Evolutionary conservation across 257 asterid genomes (phyloP).

Genomic region (Solanum piurae): DNA sequence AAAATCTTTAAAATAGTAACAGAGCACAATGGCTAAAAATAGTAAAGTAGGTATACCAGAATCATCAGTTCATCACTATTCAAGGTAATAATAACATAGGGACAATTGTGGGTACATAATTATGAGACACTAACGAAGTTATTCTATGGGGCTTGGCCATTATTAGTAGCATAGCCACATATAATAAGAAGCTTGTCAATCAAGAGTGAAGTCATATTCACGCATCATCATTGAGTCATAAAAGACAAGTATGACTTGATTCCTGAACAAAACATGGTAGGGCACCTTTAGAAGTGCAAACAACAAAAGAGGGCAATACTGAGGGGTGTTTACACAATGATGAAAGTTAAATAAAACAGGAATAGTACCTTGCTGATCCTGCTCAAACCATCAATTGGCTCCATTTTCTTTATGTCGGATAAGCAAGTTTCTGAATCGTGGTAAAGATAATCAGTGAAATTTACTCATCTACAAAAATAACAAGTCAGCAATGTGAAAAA

Average conservation of each 20-base stretch:
- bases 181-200: not conserved
- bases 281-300: not conserved
- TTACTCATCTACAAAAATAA: not conserved
- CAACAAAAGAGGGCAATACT: not conserved
- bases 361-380: conserved; percentile 70
- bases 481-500: not conserved
- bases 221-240: not conserved
- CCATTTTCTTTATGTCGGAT: conserved; percentile 85
- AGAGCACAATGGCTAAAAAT: not conserved
- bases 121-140: not conserved
- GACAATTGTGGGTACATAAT: not conserved
- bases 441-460: not conserved
- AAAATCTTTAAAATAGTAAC: not conserved
- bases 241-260: not conserved
- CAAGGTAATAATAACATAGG: not conserved
- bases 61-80: not conserved
- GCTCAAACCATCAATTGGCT: conserved; percentile 88
- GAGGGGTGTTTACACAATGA: not conserved
- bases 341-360: not conserved
- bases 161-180: not conserved
- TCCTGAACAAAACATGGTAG: not conserved
- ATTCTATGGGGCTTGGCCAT: not conserved
- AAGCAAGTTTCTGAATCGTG: conserved; percentile 82
- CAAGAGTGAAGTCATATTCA: not conserved
- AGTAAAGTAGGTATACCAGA: not conserved